A percentile compares a stretch with the other conserved stretches of the same genome.
Conservation (phyloP, 78 protist species). For the Tieghemostelium lacteum region DNA sequence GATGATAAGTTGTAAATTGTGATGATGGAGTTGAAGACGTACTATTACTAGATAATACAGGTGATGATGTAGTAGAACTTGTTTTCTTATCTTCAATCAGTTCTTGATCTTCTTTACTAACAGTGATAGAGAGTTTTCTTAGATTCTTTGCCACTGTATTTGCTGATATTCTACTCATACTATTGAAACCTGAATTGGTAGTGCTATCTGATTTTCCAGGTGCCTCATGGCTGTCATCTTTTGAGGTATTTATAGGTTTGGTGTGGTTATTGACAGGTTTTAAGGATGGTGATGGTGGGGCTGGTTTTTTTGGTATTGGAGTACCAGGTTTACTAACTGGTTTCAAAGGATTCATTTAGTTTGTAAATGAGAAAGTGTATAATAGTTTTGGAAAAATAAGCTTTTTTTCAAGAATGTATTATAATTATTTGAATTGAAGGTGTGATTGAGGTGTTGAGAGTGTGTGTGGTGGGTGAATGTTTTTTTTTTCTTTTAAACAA, state of each 20-base stretch:
- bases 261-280: neutral
- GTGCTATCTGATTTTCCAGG: neutral
- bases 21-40: neutral
- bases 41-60: neutral
- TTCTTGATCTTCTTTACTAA: neutral
- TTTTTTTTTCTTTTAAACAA: no score
- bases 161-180: constrained; percentile 20
- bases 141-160: constrained; percentile 34
- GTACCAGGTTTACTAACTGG: no score
- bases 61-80: neutral
- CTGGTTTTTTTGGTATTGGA: no score
- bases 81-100: no score
- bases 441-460: no score
- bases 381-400: no score
- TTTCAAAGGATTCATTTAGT: no score
- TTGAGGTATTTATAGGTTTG: neutral
- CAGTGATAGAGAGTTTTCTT: constrained; percentile 17
- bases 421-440: no score
- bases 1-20: neutral
- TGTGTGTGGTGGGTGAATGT: no score
- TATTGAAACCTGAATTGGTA: neutral
- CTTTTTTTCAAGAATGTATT: no score
- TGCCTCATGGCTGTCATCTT: neutral
- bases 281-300: neutral
- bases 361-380: no score